These are phyloP conservation scores for Penicillium fimorum DNA, from an alignment of 495 filamentous ascomycete genomes.

Conservation along the genomic window DNA sequence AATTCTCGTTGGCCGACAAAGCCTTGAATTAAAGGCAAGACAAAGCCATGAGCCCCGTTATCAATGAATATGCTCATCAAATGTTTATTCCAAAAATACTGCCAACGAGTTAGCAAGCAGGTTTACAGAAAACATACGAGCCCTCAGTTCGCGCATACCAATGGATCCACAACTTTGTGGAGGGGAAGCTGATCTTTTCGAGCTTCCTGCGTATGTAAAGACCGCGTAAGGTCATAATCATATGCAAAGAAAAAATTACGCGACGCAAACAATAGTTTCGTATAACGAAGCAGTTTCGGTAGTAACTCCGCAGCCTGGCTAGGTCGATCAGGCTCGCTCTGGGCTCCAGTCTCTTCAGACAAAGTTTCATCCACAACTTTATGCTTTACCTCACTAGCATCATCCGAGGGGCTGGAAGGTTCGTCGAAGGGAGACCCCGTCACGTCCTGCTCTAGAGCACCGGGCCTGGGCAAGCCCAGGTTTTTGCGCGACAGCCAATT, in stretches of 20 bases:
- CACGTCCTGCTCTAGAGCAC: constrained; percentile 27
- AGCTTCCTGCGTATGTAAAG: constrained; percentile 48
- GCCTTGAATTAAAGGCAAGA: constrained; percentile 87
- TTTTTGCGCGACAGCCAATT: constrained; percentile 85
- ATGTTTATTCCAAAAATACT: constrained; percentile 91
- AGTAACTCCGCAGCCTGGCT: constrained; percentile 52
- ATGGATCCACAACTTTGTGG: constrained; percentile 69
- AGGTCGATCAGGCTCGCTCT: constrained; percentile 33
- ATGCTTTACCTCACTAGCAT: constrained; percentile 16
- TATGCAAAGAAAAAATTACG: constrained; percentile 91
- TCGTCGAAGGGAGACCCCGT: constrained; percentile 27
- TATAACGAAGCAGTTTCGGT: constrained; percentile 80
- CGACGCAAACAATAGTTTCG: constrained; percentile 75
- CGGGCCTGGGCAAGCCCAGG: constrained; percentile 55
- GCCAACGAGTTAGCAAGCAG: constrained; percentile 18
- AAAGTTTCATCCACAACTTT: constrained; percentile 7
- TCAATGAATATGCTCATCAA: constrained; percentile 73
- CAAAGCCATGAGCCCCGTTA: constrained; percentile 56
- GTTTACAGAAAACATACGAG: neutral
- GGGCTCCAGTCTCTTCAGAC: constrained; percentile 26
- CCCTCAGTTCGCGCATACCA: constrained; percentile 43
- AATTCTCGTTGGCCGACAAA: constrained; percentile 90
- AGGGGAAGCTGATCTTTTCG: constrained; percentile 54
- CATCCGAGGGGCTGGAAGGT: constrained; percentile 11
- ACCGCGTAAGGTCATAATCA: constrained; percentile 82